Evolutionary conservation across 805 yeast genomes (phyloP).

Genomic region (Candida silvatica): DNA sequence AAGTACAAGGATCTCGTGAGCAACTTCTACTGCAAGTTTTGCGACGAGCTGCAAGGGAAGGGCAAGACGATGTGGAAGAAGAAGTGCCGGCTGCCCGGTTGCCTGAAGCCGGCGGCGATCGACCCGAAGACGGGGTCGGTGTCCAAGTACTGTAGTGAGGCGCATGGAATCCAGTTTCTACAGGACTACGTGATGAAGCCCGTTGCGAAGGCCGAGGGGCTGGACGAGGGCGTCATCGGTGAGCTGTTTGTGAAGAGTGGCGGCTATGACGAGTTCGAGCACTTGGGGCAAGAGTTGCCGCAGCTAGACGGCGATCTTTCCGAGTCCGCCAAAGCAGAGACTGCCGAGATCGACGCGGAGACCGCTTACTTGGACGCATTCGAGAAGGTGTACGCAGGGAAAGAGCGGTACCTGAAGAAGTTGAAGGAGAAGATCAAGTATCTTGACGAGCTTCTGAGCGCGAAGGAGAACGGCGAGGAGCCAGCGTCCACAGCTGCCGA

Average conservation of each 20-base stretch:
- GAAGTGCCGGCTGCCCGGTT: conserved; percentile 55
- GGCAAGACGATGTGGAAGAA: conserved; percentile 64
- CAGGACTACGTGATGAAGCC: conserved; percentile 13
- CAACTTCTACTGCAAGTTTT: conserved; percentile 65
- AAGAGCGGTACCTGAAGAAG: conserved; percentile 18
- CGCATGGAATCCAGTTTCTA: conserved; percentile 54
- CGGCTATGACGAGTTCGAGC: conserved; percentile 14
- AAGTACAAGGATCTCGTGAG: conserved; percentile 47
- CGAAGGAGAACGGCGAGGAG: conserved; percentile 3
- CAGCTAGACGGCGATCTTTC: background rate
- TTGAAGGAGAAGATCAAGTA: conserved; percentile 29
- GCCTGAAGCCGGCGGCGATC: conserved; percentile 44
- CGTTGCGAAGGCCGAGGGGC: conserved; percentile 9
- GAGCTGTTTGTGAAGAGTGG: conserved; percentile 13
- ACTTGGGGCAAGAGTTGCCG: conserved; percentile 35
- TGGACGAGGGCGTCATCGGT: conserved; percentile 5
- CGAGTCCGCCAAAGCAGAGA: conserved; percentile 18
- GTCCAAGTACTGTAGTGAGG: conserved; percentile 68
- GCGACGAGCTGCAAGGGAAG: conserved; percentile 38
- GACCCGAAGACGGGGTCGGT: conserved; percentile 18
- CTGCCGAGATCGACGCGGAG: conserved; percentile 7
- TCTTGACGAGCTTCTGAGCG: conserved; percentile 28
- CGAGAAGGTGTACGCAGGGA: conserved; percentile 8
- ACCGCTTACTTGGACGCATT: conserved; percentile 10
- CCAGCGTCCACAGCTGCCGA: conserved; percentile 2